Evolutionary conservation across 352 stramenopile genomes (phyloP), one percentile per base, ranked within the genome.

Genomic region (Globisporangium barbulae): DNA sequence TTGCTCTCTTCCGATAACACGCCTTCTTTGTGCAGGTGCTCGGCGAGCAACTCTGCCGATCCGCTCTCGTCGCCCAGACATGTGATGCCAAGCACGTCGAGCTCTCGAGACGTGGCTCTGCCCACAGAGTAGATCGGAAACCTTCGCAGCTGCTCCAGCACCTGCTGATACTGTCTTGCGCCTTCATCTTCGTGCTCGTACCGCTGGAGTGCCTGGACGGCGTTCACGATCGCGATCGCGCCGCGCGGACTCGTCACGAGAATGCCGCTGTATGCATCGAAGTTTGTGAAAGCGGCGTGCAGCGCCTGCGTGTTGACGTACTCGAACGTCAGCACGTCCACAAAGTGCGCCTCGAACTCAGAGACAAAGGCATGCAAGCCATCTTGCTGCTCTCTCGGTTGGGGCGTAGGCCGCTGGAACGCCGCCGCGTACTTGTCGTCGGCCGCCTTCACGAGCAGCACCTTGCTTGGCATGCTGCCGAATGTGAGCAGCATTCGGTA

Each of bases 241-340:
- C 73, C 81, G 48, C 85, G 85, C 22, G 85, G 83, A 76, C 83
- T 93, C 30, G 85, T 94, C 61, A 94, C 62, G 54, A 94, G 68
- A 25, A 94, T 62, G 30, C 73, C 77, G 45, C 76, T 76, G 61
- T 85, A 89, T 49, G 63, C 59, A 28, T 80, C 70, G n/a, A 94
- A 52, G 22, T 81, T 61, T 25, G 68, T 63, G 60, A 89, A 47
- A 15, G 80, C 68, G 12, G 76, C 65, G 19, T 61, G 39, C 52
- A 92, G 64, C 13, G 55, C 64, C 44, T 73, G 67, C 0, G n/a
- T 37, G 57, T 91, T 88, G 9, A 90, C 59, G 65, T 83, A 91
- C 22, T 83, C 73, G 58, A 91, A 94, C 33, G 69, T 77, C 54
- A 94, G 49, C 13, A 92, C 83, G 15, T 94, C 80, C 0, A 73